Base-by-base conservation (phyloP, 1,284 basidiomycete species). In the Cryptococcus neoformans region DNA sequence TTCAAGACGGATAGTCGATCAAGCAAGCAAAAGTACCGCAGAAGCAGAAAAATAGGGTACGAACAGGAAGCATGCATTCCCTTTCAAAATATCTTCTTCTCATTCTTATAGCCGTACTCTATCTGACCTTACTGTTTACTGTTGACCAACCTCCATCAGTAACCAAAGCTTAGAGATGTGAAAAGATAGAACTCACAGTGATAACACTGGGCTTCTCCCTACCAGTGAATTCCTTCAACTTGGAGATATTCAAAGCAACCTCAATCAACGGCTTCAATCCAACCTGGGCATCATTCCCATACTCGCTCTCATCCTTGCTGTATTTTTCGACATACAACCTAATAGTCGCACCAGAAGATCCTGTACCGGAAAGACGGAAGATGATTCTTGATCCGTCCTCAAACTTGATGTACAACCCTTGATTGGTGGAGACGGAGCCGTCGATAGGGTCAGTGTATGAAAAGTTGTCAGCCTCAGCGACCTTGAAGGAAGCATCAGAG, bases 371-470 rank as follows among this genome's bases (percentile, higher is more conserved):
- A 54, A 99, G 81, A 56, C 96, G 85, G 84, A 97, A 98, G 59
- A 99, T 92, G 63, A 99, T 89, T 52, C 95, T 84, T 53, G 87
- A 90, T 17, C 94, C 95, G 74, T 99, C 95, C 39, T 81, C 80
- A 79, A 99, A 99, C 60, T 84, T 85, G 73, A 97, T 85, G 75
- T 94, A 90, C 69, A 98, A 87, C 6, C 96, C 96, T 78, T 99
- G 96, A 79, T 98, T 97, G 80, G 88, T 89, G 66, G 88, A 91
- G 62, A 98, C 85, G 53, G 89, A 92, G 55, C 87, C 83, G 77
- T 99, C 96, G 76, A 99, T 97, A 17, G 95, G 96, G 78, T 99
- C 96, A 45, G 87, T 96, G 84, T 99, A 99, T 72, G 87, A 84
- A 75, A 99, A 99, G 82, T 94, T 88, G 79, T 87, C 88, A 44